Base-by-base conservation (phyloP, 352 stramenopile species). In the Phytophthora palmivora region DNA sequence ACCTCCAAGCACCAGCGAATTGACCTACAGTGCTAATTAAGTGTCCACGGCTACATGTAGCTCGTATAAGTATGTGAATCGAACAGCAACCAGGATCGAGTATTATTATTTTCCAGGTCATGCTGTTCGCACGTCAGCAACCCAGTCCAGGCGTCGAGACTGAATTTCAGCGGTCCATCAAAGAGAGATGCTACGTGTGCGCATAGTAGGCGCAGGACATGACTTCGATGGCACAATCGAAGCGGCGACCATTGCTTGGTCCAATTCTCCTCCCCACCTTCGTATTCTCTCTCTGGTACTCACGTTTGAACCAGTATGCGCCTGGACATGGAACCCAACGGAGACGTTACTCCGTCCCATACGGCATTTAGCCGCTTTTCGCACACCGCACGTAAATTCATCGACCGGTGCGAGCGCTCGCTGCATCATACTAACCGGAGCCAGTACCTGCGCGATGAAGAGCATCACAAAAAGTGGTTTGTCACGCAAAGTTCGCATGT, bases 401-500 rank as follows among this genome's bases (percentile, higher is more conserved):
- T 66, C 42, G 59, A 67, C 42, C 58, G 37, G 4, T 68, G 59
- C 43, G 59, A 68, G 12, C 51, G 59, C 8, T 56, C 59, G 2
- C 37, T 68, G 1, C 59, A 68, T 32, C 59, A 50, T 37, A 68
- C 59, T 7, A 68, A 68, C 51, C 59, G 59, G 30, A 68, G 59
- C 9, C 59, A 58, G 14, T 68, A 47, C 51, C 21, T 24, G 2
- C 59, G 24, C 7, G 51, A 58, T 24, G 51, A 62, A 47, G 21
- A 52, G 2, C 59, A 68, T 2, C 51, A 58, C 36, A 51, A 19
- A 3, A 57, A 68, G 14, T 68, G 59, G 59, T 68, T 68, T 10
- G 43, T 68, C 12, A 49, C 22, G 3, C 34, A 30, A 16, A 41
- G 44, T 22, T n/a, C 30, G 4, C 59, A 68, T 39, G 21, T 60